phyloP scores from a whole-genome alignment of 2,329 filamentous ascomycete genomes.

The Ophiostoma ips region DNA sequence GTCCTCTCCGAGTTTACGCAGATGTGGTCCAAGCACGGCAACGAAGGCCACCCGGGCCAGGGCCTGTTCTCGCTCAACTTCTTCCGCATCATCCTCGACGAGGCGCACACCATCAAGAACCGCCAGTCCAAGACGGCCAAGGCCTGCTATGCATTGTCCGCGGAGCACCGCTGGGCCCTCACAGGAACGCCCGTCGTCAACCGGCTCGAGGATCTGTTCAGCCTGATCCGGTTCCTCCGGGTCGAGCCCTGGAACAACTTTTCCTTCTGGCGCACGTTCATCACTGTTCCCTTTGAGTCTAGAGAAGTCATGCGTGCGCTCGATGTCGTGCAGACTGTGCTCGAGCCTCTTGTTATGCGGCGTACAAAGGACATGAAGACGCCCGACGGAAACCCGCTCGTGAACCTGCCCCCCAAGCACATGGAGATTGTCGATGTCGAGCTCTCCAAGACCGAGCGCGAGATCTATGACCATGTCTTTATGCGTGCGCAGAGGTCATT shows the following conservation, averaged over 20 bases:
- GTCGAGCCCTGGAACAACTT: conserved; percentile 99
- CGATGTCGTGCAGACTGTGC: conserved; percentile 91
- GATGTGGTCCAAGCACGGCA: conserved; percentile 34
- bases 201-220: conserved; percentile 86
- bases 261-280: conserved; percentile 98
- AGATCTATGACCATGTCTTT: conserved; percentile 87
- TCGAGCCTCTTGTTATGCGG: conserved; percentile 89
- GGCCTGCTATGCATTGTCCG: conserved; percentile 81
- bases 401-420: conserved; percentile 66
- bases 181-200: conserved; percentile 97
- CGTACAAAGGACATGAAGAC: conserved; percentile 98
- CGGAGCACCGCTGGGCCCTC: conserved; percentile 79
- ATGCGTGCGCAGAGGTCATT: conserved; percentile 72
- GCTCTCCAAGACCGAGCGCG: conserved; percentile 68
- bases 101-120: conserved; percentile 88
- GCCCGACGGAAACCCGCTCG: conserved; percentile 60
- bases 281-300: conserved; percentile 91
- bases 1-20: conserved; percentile 81
- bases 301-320: conserved; percentile 87
- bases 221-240: conserved; percentile 76
- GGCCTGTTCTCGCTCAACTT: conserved; percentile 89
- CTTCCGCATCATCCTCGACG: conserved; percentile 88
- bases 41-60: conserved; percentile 40
- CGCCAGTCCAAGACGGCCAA: conserved; percentile 84
- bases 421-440: conserved; percentile 82